A percentile compares a stretch with the other conserved stretches of the same genome.
phyloP scores from a whole-genome alignment of 768 basidiomycete species.

The Hydnum rufescens region DNA sequence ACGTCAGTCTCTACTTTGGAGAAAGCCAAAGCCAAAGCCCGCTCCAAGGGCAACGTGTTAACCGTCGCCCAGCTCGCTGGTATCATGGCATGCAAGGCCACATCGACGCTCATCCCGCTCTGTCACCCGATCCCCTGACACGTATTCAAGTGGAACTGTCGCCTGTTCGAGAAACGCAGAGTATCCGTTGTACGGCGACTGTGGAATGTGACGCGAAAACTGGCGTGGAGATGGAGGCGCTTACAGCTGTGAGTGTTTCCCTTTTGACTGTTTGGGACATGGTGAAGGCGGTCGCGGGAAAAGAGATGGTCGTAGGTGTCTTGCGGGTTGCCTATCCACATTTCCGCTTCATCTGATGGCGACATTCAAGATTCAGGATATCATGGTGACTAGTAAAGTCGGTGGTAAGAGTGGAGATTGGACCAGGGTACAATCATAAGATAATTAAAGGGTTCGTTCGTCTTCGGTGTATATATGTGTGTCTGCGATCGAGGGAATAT shows the following conservation, averaged over 20 bases:
- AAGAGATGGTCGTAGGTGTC: conserved; percentile 55
- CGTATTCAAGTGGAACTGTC: conserved; percentile 44
- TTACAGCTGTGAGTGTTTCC: conserved; percentile 63
- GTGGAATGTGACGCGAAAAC: conserved; percentile 64
- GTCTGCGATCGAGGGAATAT: too few relatives aligned
- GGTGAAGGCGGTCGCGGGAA: conserved; percentile 80
- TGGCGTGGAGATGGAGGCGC: conserved; percentile 85
- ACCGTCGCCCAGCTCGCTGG: conserved; percentile 68
- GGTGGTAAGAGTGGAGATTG: conserved; percentile 67
- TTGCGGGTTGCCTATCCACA: background rate
- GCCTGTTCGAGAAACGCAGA: conserved; percentile 25
- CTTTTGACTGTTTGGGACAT: conserved; percentile 83
- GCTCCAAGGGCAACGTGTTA: conserved; percentile 47
- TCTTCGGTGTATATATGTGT: too few relatives aligned
- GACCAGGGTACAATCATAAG: conserved; percentile 16
- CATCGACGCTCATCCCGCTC: conserved; percentile 64
- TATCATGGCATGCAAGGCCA: conserved; percentile 75
- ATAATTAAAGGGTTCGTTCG: too few relatives aligned
- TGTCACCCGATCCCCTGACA: conserved; percentile 69
- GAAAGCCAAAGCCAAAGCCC: conserved; percentile 23
- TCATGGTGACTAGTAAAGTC: conserved; percentile 43
- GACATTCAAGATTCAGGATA: conserved; percentile 17
- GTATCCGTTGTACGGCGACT: conserved; percentile 42
- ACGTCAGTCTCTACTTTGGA: too few relatives aligned
- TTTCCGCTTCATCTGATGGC: background rate